A percentile compares a stretch with the other conserved stretches of the same genome.
Evolutionary conservation across 2,329 filamentous ascomycete species (phyloP).

Genomic region (Huntiella moniliformis): DNA sequence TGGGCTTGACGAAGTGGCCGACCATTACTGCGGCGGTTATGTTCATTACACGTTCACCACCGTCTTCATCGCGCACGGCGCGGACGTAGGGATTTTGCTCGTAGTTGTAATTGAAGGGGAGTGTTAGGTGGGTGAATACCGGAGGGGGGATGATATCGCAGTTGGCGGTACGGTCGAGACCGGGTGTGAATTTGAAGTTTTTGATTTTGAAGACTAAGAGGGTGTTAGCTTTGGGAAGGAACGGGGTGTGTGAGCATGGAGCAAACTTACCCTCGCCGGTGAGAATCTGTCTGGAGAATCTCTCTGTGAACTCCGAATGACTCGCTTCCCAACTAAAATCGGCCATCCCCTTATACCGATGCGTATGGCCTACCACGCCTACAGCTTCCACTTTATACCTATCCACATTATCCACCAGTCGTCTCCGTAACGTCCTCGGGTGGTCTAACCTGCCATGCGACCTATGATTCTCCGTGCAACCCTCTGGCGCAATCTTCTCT

Average conservation of each 20-base stretch:
- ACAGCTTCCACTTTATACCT: conserved; percentile 51
- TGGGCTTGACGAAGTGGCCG: conserved; percentile 38
- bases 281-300: conserved; percentile 52
- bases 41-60: conserved; percentile 34
- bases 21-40: conserved; percentile 39
- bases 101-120: conserved; percentile 66
- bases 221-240: conserved; percentile 13
- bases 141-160: conserved; percentile 64
- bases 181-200: conserved; percentile 47
- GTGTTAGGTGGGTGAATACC: conserved; percentile 51
- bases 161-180: conserved; percentile 36
- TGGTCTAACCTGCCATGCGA: conserved; percentile 32
- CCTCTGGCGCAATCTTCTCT: conserved; percentile 15
- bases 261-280: conserved; percentile 43
- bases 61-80: conserved; percentile 36
- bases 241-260: neutral
- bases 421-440: conserved; percentile 37
- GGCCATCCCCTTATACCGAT: conserved; percentile 67
- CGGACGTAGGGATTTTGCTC: conserved; percentile 68
- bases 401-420: conserved; percentile 50
- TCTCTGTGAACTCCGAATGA: conserved; percentile 48
- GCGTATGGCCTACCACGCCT: conserved; percentile 57
- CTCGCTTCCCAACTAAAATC: conserved; percentile 71
- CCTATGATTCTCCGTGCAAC: conserved; percentile 17
- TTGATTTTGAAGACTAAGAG: conserved; percentile 30